Base-by-base conservation (phyloP, 2,329 filamentous ascomycete species). In the Aspergillus costaricaensis region DNA sequence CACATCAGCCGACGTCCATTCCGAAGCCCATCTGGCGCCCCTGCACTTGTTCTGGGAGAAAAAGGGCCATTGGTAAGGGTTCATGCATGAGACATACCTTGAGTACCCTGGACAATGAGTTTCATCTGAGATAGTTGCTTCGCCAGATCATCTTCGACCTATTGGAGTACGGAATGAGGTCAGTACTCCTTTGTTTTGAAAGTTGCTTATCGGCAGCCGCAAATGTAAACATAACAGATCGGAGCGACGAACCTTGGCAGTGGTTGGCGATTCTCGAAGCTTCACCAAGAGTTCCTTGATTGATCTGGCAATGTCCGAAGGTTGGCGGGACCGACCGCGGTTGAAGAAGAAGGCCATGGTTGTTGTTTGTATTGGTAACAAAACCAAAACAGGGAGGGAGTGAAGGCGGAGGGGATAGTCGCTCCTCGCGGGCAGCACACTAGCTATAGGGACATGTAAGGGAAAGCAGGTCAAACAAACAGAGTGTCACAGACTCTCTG, bases 81-180 rank as follows among this genome's bases (percentile, higher is more conserved):
- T 14, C 21, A 12, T 44, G 4, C 21, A 38, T 36, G 44, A 59
- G 51, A 63, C 68, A 25, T 60, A 96, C 92, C 92, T 78, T 91
- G 91, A 62, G 92, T 96, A 67, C 94, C 95, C 82, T 98, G 94
- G 14, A 99, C 86, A 61, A 95, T 87, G 65, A 92, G 81, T 77
- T 98, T 98, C 89, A 98, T 96, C 76, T 96, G 91, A 55, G 85
- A 84, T 65, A 99, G 85, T 68, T 93, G 88, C 73, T 92, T 91
- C 52, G 91, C 89, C 64, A 96, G 83, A 72, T 97, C 93, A 73
- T 98, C 94, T 70, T 87, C 86, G 63, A 88, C 85, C 92, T 96
- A 69, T 54, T 39, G 56, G 61, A 41, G 68, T 70, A 57, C 74
- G 66, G 65, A 57, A 51, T 14, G 30, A 8, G 30, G 12, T 63